phyloP scores from a whole-genome alignment of 1,284 basidiomycete species.

The Fomitiporia mediterranea region DNA sequence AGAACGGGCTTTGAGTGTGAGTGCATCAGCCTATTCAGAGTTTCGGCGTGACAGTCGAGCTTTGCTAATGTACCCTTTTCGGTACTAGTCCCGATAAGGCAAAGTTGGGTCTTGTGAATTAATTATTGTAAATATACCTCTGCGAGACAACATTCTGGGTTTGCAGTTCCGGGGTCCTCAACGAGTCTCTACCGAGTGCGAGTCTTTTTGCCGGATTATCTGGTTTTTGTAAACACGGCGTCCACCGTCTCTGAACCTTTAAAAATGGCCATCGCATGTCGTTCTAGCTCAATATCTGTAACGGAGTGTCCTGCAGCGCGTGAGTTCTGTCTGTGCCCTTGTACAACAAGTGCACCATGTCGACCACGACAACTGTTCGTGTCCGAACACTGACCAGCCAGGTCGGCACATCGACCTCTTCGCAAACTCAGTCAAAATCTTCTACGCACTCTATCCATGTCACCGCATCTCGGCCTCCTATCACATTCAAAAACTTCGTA shows the following conservation, averaged over 20 bases:
- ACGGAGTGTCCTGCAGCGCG: background rate
- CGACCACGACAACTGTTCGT: background rate
- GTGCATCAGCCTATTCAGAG: conserved; percentile 1
- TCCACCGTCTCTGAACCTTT: conserved; percentile 9
- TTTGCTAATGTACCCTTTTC: background rate
- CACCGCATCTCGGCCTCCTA: conserved; percentile 1
- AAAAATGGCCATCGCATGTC: conserved; percentile 4
- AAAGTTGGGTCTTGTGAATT: background rate
- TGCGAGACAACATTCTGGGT: no score
- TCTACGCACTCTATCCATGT: background rate
- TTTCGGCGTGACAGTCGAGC: background rate
- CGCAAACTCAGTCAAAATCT: background rate
- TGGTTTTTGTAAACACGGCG: conserved; percentile 1
- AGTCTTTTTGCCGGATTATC: conserved; percentile 1
- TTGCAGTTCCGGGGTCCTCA: background rate
- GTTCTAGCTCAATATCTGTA: conserved; percentile 3
- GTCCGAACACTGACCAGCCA: background rate
- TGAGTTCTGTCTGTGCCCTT: background rate
- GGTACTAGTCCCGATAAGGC: background rate
- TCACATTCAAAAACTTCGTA: conserved; percentile 34
- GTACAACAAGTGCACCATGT: background rate
- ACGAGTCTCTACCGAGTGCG: background rate
- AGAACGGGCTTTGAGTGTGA: background rate
- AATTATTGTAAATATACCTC: background rate
- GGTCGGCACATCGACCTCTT: background rate